Evolutionary conservation across 2,329 filamentous ascomycete genomes (phyloP).

Genomic region (Hysterium pulicare): DNA sequence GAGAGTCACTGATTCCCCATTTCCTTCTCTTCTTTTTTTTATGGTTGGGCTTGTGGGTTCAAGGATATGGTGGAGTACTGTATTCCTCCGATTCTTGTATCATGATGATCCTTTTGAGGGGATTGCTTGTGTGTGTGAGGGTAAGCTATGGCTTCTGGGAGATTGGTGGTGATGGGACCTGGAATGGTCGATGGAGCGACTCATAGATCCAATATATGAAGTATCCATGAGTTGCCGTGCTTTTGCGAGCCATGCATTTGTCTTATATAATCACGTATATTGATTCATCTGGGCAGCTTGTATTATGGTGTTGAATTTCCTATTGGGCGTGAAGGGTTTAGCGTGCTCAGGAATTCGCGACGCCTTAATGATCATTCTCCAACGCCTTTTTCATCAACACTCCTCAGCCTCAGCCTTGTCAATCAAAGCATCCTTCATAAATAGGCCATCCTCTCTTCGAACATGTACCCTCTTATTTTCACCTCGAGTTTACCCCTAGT

Average conservation of each 20-base stretch:
- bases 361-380: background rate
- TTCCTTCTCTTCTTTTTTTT: background rate
- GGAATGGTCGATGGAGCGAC: background rate
- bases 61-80: background rate
- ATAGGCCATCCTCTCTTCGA: background rate
- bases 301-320: background rate
- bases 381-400: background rate
- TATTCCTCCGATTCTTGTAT: background rate
- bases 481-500: background rate
- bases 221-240: background rate
- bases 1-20: too few species aligned
- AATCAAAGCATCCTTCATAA: background rate
- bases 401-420: slow-evolving; percentile 1
- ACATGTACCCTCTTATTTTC: background rate
- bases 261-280: background rate
- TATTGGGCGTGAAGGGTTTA: background rate
- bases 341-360: background rate
- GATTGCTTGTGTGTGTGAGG: background rate
- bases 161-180: background rate
- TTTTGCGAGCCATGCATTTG: background rate
- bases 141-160: background rate
- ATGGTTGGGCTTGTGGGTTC: background rate
- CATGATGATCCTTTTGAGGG: background rate
- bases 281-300: background rate
- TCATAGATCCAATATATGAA: background rate